These are phyloP conservation scores for Colletotrichum destructivum DNA, from an alignment of 2,329 filamentous ascomycete species.

Conservation along the genomic window DNA sequence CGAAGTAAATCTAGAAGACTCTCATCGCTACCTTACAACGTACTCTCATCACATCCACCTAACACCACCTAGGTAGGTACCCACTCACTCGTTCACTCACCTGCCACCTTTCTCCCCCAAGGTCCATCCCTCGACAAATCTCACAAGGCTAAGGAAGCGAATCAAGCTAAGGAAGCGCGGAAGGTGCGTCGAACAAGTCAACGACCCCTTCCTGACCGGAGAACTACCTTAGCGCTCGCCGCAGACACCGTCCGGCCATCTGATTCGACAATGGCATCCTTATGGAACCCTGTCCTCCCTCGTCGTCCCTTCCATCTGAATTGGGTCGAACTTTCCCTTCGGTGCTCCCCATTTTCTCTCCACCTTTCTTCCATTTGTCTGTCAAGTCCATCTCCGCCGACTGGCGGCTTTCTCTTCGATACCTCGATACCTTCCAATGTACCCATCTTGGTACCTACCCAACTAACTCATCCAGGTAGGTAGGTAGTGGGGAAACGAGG, in stretches of 20 bases:
- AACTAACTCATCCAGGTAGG: no score
- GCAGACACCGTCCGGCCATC: constrained; percentile 16
- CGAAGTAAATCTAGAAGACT: constrained; percentile 20
- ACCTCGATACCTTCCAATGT: no score
- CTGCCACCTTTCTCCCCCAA: background rate
- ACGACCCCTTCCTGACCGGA: constrained; percentile 6
- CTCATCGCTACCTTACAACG: no score
- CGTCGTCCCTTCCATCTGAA: constrained; percentile 19
- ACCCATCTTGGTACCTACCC: no score
- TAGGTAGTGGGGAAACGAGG: no score
- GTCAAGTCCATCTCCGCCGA: background rate
- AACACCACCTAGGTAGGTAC: no score
- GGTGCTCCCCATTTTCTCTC: constrained; percentile 13
- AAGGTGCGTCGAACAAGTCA: constrained; percentile 13
- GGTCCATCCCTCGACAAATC: constrained; percentile 13
- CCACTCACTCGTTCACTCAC: background rate
- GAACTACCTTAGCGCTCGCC: constrained; percentile 27
- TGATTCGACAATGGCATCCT: constrained; percentile 39
- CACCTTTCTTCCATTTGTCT: background rate
- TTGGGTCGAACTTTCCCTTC: constrained; percentile 8
- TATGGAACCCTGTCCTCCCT: constrained; percentile 25
- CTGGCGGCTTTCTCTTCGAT: background rate
- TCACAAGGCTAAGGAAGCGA: constrained; percentile 10
- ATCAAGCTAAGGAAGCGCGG: constrained; percentile 11
- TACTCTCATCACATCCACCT: no score